phyloP scores from a whole-genome alignment of 192 early-diverging fungal species.

The Gamsiella multidivaricata region DNA sequence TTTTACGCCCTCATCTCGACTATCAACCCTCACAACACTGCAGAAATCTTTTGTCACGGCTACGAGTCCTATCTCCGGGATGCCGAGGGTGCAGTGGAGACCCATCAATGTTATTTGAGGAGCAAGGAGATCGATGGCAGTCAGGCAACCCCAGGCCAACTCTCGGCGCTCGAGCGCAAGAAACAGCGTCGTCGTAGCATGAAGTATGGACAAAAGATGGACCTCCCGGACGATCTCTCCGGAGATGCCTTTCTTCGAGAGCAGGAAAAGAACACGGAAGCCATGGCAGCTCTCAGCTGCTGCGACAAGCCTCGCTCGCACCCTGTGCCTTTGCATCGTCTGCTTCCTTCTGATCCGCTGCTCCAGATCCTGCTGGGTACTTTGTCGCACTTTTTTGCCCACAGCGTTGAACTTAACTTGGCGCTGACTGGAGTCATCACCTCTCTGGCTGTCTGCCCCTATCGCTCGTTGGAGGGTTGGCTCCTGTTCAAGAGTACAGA shows the following conservation, averaged over 20 bases:
- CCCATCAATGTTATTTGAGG: slow-evolving; percentile 62
- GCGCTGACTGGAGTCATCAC: slow-evolving; percentile 91
- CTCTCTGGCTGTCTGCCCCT: slow-evolving; percentile 82
- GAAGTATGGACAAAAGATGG: slow-evolving; percentile 63
- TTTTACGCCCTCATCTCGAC: slow-evolving; percentile 67
- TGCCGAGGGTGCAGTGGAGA: slow-evolving; percentile 60
- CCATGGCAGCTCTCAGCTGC: slow-evolving; percentile 17
- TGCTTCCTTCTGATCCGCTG: slow-evolving; percentile 70
- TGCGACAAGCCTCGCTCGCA: slow-evolving; percentile 24
- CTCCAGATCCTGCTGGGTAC: slow-evolving; percentile 74
- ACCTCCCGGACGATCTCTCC: slow-evolving; percentile 43
- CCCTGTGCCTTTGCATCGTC: slow-evolving; percentile 57
- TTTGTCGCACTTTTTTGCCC: slow-evolving; percentile 85
- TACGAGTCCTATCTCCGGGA: slow-evolving; percentile 68
- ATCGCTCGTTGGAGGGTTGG: slow-evolving; percentile 80
- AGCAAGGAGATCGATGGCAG: slow-evolving; percentile 46
- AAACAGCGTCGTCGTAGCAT: slow-evolving; percentile 59
- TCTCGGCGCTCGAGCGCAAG: slow-evolving; percentile 43
- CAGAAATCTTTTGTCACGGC: slow-evolving; percentile 64
- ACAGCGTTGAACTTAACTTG: slow-evolving; percentile 89
- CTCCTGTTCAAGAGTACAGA: slow-evolving; percentile 64
- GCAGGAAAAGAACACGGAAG: slow-evolving; percentile 36
- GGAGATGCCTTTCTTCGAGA: slow-evolving; percentile 26
- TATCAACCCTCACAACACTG: slow-evolving; percentile 61
- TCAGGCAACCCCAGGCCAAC: slow-evolving; percentile 29